phyloP scores from a whole-genome alignment of 208 protist genomes.

The Cochliopodium minus region DNA sequence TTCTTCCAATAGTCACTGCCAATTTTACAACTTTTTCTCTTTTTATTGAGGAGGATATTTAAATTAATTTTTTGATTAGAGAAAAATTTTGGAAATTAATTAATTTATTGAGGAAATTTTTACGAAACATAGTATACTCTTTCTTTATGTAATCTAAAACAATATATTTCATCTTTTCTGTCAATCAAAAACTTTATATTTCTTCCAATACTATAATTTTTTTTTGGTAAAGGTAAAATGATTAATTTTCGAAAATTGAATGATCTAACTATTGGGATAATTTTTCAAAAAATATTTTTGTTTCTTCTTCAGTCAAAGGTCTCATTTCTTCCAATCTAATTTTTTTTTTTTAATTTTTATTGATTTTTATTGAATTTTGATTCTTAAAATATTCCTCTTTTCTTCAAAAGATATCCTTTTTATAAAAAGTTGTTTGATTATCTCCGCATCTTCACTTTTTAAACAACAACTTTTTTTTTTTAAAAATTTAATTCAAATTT shows the following conservation, averaged over 20 bases:
- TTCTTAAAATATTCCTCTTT: too few relatives aligned
- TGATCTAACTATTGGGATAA: conserved; percentile 40
- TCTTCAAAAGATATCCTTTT: too few relatives aligned
- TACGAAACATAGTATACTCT: conserved; percentile 56
- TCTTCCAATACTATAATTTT: conserved; percentile 37
- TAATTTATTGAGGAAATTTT: conserved; percentile 16
- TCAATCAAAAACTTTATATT: conserved; percentile 56
- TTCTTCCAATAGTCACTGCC: conserved; percentile 31
- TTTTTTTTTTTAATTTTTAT: too few relatives aligned
- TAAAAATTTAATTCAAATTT: too few relatives aligned
- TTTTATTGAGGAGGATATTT: not conserved
- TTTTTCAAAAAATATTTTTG: conserved; percentile 63
- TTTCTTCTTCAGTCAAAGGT: conserved; percentile 60
- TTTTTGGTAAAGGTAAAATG: not conserved
- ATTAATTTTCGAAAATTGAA: not conserved
- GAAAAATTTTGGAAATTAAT: conserved; percentile 16
- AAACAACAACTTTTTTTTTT: too few relatives aligned
- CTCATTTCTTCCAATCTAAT: too few relatives aligned
- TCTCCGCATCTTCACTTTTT: too few relatives aligned
- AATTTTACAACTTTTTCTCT: conserved; percentile 17
- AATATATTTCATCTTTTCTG: conserved; percentile 45
- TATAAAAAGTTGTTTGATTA: too few relatives aligned
- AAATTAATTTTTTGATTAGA: not conserved
- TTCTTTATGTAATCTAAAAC: conserved; percentile 58
- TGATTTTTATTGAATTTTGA: too few relatives aligned